Percentiles rank a stretch among this genome's conserved stretches.
These are phyloP conservation scores for Mortierella sp. DNA, from an alignment of 371 early-diverging fungal genomes.

Conservation along the genomic window DNA sequence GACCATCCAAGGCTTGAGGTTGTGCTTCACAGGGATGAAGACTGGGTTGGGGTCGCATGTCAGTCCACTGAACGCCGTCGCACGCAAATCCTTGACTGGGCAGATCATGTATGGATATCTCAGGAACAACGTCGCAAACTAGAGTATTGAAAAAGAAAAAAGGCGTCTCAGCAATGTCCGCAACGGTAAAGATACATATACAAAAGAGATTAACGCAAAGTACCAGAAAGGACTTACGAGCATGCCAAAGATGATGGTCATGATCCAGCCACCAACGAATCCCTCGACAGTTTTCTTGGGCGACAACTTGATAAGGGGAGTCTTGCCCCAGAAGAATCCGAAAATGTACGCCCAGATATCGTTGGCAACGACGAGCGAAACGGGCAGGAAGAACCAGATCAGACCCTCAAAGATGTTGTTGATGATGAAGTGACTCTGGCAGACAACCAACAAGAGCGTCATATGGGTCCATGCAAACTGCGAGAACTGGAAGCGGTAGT, in stretches of 20 bases:
- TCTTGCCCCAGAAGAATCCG: conserved; percentile 95
- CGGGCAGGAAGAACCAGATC: conserved; percentile 97
- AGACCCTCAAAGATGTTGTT: conserved; percentile 98
- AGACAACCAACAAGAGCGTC: conserved; percentile 90
- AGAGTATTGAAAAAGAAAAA: conserved; percentile 1
- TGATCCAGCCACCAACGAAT: conserved; percentile 94
- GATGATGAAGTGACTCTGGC: conserved; percentile 94
- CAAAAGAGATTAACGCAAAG: background rate
- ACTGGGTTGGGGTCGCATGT: conserved; percentile 80
- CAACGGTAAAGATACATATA: background rate
- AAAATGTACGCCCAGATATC: conserved; percentile 98
- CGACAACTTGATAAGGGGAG: conserved; percentile 94
- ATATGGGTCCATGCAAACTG: conserved; percentile 98
- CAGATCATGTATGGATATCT: conserved; percentile 89
- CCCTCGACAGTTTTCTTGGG: conserved; percentile 99
- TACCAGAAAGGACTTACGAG: conserved; percentile 64
- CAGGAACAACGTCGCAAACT: conserved; percentile 68
- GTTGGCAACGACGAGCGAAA: conserved; percentile 95
- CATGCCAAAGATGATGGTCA: conserved; percentile 90
- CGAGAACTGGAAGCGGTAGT: conserved; percentile 90
- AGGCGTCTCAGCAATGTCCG: background rate
- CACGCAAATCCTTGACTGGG: conserved; percentile 80
- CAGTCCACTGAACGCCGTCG: conserved; percentile 66
- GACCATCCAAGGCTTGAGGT: conserved; percentile 63
- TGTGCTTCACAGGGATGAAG: conserved; percentile 69